Percentiles rank a stretch among this genome's conserved stretches.
Evolutionary conservation across 306 rosid species (phyloP).

Genomic region (Rosa lucieae): DNA sequence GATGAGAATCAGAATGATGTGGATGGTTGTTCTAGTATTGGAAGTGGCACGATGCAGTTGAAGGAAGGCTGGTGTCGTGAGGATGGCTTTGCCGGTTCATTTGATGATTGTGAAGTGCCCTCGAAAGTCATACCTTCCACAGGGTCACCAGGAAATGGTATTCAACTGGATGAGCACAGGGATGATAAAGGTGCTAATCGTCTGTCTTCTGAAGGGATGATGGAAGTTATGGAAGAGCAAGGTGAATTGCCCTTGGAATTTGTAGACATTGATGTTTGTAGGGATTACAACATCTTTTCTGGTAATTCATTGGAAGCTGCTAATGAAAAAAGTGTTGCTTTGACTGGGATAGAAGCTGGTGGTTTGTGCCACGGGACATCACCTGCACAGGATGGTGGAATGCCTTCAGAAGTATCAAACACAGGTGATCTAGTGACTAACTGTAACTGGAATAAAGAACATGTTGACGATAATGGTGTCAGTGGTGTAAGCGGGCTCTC

Average conservation of each 20-base stretch:
- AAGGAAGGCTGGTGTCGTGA: conserved; percentile 32
- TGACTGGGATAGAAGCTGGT: conserved; percentile 38
- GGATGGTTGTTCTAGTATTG: conserved; percentile 21
- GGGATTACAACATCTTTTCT: conserved; percentile 34
- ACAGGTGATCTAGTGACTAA: conserved; percentile 30
- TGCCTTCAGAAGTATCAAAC: conserved; percentile 31
- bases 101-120: conserved; percentile 22
- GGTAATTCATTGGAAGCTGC: conserved; percentile 33
- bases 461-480: conserved; percentile 36
- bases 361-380: conserved; percentile 34
- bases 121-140: conserved; percentile 21
- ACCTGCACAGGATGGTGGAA: conserved; percentile 36
- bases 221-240: conserved; percentile 27
- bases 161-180: conserved; percentile 41
- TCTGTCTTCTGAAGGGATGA: conserved; percentile 27
- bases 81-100: conserved; percentile 25
- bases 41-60: conserved; percentile 15
- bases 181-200: conserved; percentile 27
- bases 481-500: conserved; percentile 30
- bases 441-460: conserved; percentile 30
- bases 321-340: conserved; percentile 34
- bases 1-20: conserved; percentile 26
- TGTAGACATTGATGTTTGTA: conserved; percentile 27
- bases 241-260: conserved; percentile 25
- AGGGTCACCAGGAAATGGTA: conserved; percentile 30